These are phyloP conservation scores for Verticillium longisporum DNA, from an alignment of 2,329 filamentous ascomycete species.

Conservation along the genomic window DNA sequence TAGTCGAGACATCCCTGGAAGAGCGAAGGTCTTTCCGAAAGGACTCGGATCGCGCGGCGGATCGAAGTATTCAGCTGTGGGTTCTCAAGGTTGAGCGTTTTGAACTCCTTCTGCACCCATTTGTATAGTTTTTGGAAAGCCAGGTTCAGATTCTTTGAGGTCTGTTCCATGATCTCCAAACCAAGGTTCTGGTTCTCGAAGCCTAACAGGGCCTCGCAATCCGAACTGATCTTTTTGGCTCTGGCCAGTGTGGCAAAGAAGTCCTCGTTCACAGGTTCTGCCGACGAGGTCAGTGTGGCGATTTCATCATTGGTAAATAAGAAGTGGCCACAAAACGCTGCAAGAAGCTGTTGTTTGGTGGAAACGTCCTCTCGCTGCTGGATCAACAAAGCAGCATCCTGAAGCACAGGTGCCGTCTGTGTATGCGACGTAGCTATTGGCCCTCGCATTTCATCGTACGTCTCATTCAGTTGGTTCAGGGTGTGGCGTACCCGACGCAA, in stretches of 20 bases:
- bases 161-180: slow-evolving; percentile 85
- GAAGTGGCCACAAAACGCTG: slow-evolving; percentile 76
- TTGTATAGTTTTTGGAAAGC: slow-evolving; percentile 94
- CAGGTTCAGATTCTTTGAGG: slow-evolving; percentile 75
- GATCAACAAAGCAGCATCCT: slow-evolving; percentile 70
- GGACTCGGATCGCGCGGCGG: slow-evolving; percentile 72
- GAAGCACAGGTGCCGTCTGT: slow-evolving; percentile 66
- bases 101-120: slow-evolving; percentile 93
- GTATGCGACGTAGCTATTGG: slow-evolving; percentile 70
- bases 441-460: slow-evolving; percentile 71
- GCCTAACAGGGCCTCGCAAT: slow-evolving; percentile 83
- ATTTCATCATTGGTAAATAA: slow-evolving; percentile 76
- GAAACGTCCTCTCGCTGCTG: slow-evolving; percentile 67
- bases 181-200: slow-evolving; percentile 85
- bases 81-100: slow-evolving; percentile 85
- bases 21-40: slow-evolving; percentile 81
- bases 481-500: slow-evolving; percentile 74
- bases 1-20: slow-evolving; percentile 93
- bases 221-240: slow-evolving; percentile 79
- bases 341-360: slow-evolving; percentile 70
- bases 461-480: slow-evolving; percentile 70
- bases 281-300: slow-evolving; percentile 65
- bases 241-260: slow-evolving; percentile 76
- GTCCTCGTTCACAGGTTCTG: slow-evolving; percentile 74
- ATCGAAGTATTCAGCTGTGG: slow-evolving; percentile 86